phyloP scores from a whole-genome alignment of 768 basidiomycete species.

The Fomitopsis serialis region DNA sequence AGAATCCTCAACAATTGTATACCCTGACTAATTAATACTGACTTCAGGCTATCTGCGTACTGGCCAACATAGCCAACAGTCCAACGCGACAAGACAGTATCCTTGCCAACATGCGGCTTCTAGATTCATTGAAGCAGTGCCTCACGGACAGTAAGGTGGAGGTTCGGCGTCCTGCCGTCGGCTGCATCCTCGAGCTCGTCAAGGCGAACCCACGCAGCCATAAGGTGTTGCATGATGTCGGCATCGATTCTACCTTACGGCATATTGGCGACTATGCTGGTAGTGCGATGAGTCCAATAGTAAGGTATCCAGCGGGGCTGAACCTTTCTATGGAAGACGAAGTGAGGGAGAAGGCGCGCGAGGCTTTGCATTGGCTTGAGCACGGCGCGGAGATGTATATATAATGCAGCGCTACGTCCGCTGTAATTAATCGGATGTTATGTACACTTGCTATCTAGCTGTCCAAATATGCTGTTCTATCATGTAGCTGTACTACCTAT shows the following conservation, averaged over 20 bases:
- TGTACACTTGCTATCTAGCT: not conserved
- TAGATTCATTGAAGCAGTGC: constrained; percentile 48
- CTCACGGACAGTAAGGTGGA: constrained; percentile 56
- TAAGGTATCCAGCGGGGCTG: constrained; percentile 20
- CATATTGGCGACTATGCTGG: constrained; percentile 37
- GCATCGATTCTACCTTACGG: constrained; percentile 39
- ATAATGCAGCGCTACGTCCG: not conserved
- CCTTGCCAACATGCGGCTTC: constrained; percentile 43
- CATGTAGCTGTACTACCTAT: too few species aligned
- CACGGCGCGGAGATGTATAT: not conserved
- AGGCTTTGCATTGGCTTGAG: constrained; percentile 40
- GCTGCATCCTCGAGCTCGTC: constrained; percentile 55
- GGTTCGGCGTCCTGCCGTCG: constrained; percentile 54
- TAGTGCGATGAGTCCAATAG: constrained; percentile 21
- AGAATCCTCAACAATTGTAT: too few species aligned
- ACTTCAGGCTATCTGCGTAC: constrained; percentile 48
- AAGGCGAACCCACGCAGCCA: constrained; percentile 31
- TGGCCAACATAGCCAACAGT: constrained; percentile 70
- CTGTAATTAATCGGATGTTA: not conserved
- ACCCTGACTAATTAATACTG: not conserved
- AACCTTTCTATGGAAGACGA: constrained; percentile 50
- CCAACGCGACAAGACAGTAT: constrained; percentile 43
- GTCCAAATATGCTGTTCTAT: too few species aligned
- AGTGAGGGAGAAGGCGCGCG: constrained; percentile 49
- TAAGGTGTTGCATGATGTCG: constrained; percentile 36